Base-by-base conservation (phyloP, 768 basidiomycete species). In the Suillus subalutaceus region DNA sequence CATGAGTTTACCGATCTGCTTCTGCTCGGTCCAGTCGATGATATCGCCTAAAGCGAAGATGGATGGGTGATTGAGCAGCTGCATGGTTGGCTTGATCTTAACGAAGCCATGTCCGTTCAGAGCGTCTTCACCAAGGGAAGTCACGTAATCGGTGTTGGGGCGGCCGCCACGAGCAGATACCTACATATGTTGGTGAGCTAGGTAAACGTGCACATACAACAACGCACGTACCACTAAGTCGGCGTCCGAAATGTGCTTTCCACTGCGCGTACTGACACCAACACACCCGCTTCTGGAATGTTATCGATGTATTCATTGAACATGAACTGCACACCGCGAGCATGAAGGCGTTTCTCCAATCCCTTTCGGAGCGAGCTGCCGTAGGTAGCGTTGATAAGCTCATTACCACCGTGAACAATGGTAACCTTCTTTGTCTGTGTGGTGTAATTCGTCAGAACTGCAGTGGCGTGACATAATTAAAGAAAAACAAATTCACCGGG, bases 11-110 rank as follows among this genome's bases (percentile, higher is more conserved):
- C 76, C 79, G 0, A 76, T 76, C 57, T 85, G 88, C 69, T 90
- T 90, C 74, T 90, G 86, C 73, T 90, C 90, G 1, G 76, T 64
- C 80, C 84, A 87, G 46, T 88, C 86, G 66, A 88, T 83, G 65
- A 88, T 81, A 70, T 92, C 90, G 2, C 90, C 90, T 3, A 77
- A 80, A 0, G 90, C 91, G 65, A 88, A 91, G 16, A 92, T 84
- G 65, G 81, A 80, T 0, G 85, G 77, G 72, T 88, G 76, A 0
- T 74, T 76, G 8, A 68, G 70, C 4, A 92, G 74, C 69, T 90
- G 88, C 48, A 92, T 79, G 0, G 88, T 89, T 4, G 86, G 81
- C 32, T 75, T 72, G 15, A 91, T 82, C 66, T 84, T 85, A 63
- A 90, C 83, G 69, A 77, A 65, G 75, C 86, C 71, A 68, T 66